A percentile compares a stretch with the other conserved stretches of the same genome.
phyloP scores from a whole-genome alignment of 768 basidiomycete species.

The Boletus eberwhitei region DNA sequence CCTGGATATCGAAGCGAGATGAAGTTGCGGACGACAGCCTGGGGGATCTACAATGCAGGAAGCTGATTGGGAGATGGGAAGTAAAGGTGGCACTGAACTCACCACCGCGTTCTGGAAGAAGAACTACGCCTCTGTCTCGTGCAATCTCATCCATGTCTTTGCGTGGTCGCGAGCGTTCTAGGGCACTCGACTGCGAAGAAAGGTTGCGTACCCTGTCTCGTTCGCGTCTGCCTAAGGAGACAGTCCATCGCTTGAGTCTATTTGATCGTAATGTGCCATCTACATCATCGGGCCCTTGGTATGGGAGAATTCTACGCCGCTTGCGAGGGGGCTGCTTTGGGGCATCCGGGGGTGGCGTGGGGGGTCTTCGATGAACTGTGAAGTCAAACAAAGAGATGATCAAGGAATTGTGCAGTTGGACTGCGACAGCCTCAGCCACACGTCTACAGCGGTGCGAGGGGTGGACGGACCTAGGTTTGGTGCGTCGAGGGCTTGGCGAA shows the following conservation, averaged over 20 bases:
- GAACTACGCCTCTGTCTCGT: conserved; percentile 62
- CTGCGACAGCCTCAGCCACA: conserved; percentile 33
- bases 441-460: not conserved
- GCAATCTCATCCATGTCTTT: conserved; percentile 64
- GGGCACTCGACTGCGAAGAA: conserved; percentile 42
- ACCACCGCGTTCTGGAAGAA: conserved; percentile 69
- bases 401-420: conserved; percentile 80
- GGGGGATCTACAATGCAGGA: conserved; percentile 50
- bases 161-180: conserved; percentile 45
- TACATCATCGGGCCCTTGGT: conserved; percentile 65
- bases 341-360: conserved; percentile 58
- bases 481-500: conserved; percentile 59
- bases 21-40: conserved; percentile 67
- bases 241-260: conserved; percentile 70
- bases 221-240: conserved; percentile 70
- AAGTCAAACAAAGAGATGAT: conserved; percentile 83
- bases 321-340: conserved; percentile 67
- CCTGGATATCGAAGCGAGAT: conserved; percentile 70
- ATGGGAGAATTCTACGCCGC: conserved; percentile 63
- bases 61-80: not conserved
- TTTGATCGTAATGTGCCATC: conserved; percentile 55
- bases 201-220: conserved; percentile 64
- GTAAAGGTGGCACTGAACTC: not conserved
- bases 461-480: conserved; percentile 46
- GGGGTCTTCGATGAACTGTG: conserved; percentile 64